These are phyloP conservation scores for Rhynchospora tenuis DNA, from an alignment of 176 grass and related monocot species.

Conservation along the genomic window DNA sequence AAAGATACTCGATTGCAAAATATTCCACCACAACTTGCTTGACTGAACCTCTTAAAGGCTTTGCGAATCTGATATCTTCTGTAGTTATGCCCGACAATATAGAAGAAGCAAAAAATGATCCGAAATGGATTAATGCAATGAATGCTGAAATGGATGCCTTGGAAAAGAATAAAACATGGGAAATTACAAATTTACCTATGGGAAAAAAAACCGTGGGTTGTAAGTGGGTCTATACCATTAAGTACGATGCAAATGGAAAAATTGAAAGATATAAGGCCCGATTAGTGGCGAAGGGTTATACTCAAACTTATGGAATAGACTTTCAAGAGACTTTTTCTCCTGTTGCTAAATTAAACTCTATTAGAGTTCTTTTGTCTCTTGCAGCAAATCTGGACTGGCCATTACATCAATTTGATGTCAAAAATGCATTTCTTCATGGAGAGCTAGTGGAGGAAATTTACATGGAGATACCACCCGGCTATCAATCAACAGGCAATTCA, in stretches of 20 bases:
- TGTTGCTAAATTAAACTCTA: background rate
- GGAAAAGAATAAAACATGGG: background rate
- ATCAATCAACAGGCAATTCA: background rate
- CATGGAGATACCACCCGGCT: background rate
- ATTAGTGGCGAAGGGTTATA: background rate
- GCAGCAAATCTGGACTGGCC: background rate
- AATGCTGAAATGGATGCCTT: background rate
- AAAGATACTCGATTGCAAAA: background rate
- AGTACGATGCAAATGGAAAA: background rate
- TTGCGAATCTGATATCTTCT: background rate
- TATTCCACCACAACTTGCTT: too few species aligned
- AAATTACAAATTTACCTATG: background rate
- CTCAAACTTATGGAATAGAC: background rate
- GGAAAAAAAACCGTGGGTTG: background rate
- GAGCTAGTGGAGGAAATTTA: background rate
- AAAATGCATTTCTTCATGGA: constrained; percentile 3
- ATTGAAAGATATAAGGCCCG: background rate
- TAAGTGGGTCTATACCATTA: background rate
- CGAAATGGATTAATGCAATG: background rate
- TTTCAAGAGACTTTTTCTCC: background rate
- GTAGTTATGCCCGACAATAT: background rate
- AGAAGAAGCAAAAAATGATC: background rate
- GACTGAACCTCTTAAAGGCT: background rate
- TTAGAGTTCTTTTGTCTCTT: background rate
- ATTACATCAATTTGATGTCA: background rate